Evolutionary conservation across 2,329 filamentous ascomycete species (phyloP), one percentile per base, ranked within the genome.

Genomic region (Sphaerulina populicola): DNA sequence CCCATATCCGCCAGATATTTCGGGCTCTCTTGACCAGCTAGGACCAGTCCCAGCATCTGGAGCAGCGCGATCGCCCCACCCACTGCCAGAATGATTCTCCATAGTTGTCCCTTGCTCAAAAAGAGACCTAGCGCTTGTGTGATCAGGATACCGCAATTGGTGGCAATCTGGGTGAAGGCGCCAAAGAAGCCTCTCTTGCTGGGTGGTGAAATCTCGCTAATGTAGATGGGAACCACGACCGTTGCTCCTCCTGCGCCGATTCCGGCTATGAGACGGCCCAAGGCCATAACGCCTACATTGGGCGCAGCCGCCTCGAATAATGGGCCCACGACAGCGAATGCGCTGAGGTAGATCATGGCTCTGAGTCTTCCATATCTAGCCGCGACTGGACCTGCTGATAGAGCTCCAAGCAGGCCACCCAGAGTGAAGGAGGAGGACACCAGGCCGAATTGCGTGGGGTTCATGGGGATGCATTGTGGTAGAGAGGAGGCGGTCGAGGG

Each of bases 211-310:
- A 96, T 79, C 69, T 98, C 93, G 41, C 88, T 90, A 60, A 98
- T 88, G 73, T 94, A 98, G 15, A 98, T 80, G 0, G 93, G 93
- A 2, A 94, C 89, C 33, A 96, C 87, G 15, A 98, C 93, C 2
- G 93, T 91, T 1, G 89, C 81, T 2, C 89, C 88, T 18, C 93
- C 93, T 5, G 89, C 89, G 6, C 87, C 90, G 1, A 94, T 66
- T 9, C 93, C 93, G 7, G 86, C 84, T 11, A 97, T 66, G 18
- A 95, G 73, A 18, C 93, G 79, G 4, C 91, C 93, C 12, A 86
- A 56, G 0, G 80, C 78, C 69, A 98, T 75, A 29, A 85, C 66
- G 2, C 76, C 69, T 14, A 94, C 83, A 36, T 77, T 81, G 2
- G 76, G 72, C 0, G 90, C 80, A 6, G 90, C 63, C 0, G 88